A percentile compares a stretch with the other conserved stretches of the same genome.
Evolutionary conservation across 768 basidiomycete genomes (phyloP).

Genomic region (Mycena alexandri): DNA sequence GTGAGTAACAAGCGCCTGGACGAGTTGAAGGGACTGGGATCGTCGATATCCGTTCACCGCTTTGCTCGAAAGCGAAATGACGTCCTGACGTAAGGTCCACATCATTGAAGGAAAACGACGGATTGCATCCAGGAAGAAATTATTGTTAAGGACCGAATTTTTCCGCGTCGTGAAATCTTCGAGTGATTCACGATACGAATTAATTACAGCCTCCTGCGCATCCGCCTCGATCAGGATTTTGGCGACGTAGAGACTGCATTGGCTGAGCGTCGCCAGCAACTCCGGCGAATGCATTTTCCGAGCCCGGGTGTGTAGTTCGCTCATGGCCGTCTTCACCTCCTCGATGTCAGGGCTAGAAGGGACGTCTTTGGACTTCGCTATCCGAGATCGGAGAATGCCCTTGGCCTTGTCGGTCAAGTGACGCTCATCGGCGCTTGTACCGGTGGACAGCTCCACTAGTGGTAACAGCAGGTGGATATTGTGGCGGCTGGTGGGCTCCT

Average conservation of each 20-base stretch:
- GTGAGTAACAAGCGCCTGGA: constrained; percentile 73
- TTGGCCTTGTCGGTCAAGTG: constrained; percentile 92
- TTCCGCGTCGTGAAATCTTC: constrained; percentile 86
- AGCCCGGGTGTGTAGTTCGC: constrained; percentile 79
- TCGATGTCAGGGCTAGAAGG: constrained; percentile 63
- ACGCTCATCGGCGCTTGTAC: constrained; percentile 79
- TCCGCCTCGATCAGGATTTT: constrained; percentile 60
- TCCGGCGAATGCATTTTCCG: constrained; percentile 74
- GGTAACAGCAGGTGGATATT: constrained; percentile 78
- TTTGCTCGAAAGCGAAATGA: constrained; percentile 68
- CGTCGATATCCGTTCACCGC: constrained; percentile 84
- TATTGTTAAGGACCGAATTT: constrained; percentile 76
- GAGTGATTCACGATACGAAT: constrained; percentile 75
- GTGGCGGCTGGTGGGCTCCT: constrained; percentile 80
- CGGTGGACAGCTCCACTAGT: constrained; percentile 79
- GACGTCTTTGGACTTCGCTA: constrained; percentile 80
- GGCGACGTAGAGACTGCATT: constrained; percentile 78
- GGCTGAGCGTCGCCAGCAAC: constrained; percentile 72
- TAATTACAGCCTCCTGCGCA: constrained; percentile 58
- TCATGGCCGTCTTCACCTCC: constrained; percentile 60
- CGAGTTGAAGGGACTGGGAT: constrained; percentile 78
- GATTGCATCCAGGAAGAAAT: constrained; percentile 85
- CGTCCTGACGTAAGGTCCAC: constrained; percentile 72
- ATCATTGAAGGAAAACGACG: constrained; percentile 72
- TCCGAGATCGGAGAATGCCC: constrained; percentile 79